These are phyloP conservation scores for Chlorella ohadii DNA, from an alignment of 139 green algal genomes.

Conservation along the genomic window DNA sequence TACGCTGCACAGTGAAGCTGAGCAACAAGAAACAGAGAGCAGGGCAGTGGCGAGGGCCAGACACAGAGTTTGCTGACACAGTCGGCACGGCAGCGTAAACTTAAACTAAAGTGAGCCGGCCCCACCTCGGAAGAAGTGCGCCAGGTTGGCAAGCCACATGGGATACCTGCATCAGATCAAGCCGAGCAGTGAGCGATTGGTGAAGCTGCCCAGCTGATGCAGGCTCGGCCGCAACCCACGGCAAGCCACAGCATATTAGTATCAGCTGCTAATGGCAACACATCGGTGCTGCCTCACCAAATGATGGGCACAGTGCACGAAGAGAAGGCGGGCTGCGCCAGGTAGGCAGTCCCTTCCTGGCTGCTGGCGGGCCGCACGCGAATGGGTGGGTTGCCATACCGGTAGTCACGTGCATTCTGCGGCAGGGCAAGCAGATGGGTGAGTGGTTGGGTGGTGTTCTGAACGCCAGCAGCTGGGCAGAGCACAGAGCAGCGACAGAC, in stretches of 20 bases:
- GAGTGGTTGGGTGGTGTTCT: too few relatives aligned
- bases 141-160: constrained; percentile 5
- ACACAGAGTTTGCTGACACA: too few relatives aligned
- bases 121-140: constrained; percentile 2
- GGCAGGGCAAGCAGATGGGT: too few relatives aligned
- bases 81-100: too few relatives aligned
- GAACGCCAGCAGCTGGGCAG: neutral
- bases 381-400: neutral
- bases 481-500: too few relatives aligned
- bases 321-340: constrained; percentile 4
- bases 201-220: too few relatives aligned
- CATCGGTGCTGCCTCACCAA: too few relatives aligned
- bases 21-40: neutral
- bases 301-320: constrained; percentile 15
- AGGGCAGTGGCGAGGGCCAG: too few relatives aligned
- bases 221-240: too few relatives aligned
- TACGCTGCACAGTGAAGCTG: neutral
- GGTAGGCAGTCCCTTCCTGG: neutral
- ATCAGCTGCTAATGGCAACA: too few relatives aligned
- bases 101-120: neutral
- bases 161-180: neutral
- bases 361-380: constrained; percentile 3
- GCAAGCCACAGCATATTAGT: neutral
- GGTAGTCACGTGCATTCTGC: constrained; percentile 8
- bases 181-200: too few relatives aligned